Evolutionary conservation across 2,329 filamentous ascomycete species (phyloP).

Genomic region (Penicillium sp.): DNA sequence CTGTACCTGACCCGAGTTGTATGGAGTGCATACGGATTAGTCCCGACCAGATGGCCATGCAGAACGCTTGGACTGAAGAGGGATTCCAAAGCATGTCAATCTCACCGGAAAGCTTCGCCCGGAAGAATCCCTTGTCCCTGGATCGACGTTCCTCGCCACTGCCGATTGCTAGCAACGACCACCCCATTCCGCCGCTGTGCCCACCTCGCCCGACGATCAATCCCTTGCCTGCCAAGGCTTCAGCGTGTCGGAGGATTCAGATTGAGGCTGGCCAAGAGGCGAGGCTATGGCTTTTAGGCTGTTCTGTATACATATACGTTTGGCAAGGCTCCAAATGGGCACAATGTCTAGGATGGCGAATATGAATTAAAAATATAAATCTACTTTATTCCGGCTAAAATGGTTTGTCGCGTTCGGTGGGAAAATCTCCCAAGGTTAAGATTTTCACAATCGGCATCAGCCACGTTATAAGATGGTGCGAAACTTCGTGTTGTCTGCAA

Average conservation of each 20-base stretch:
- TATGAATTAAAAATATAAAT: too few species aligned
- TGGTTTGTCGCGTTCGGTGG: too few species aligned
- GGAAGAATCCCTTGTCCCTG: conserved; percentile 4
- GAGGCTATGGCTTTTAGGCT: background rate
- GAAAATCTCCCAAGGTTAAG: too few species aligned
- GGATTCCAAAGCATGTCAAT: conserved; percentile 10
- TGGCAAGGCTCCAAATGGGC: too few species aligned
- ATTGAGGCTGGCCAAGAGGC: background rate
- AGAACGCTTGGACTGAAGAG: conserved; percentile 12
- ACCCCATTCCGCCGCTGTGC: conserved; percentile 11
- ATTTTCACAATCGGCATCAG: background rate
- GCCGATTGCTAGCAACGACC: background rate
- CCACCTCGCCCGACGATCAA: conserved; percentile 13
- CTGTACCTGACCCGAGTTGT: too few species aligned
- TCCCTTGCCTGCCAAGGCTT: conserved; percentile 16
- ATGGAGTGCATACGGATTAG: too few species aligned
- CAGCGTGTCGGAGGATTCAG: background rate
- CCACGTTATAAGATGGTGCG: conserved; percentile 3
- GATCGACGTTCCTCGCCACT: conserved; percentile 8
- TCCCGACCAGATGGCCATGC: conserved; percentile 8
- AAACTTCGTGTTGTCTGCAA: background rate
- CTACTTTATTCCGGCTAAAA: too few species aligned
- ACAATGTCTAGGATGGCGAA: too few species aligned
- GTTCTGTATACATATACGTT: too few species aligned
- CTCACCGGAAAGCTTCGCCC: background rate